Base-by-base conservation (phyloP, 2,329 filamentous ascomycete species). In the Tolypocladium sp. region DNA sequence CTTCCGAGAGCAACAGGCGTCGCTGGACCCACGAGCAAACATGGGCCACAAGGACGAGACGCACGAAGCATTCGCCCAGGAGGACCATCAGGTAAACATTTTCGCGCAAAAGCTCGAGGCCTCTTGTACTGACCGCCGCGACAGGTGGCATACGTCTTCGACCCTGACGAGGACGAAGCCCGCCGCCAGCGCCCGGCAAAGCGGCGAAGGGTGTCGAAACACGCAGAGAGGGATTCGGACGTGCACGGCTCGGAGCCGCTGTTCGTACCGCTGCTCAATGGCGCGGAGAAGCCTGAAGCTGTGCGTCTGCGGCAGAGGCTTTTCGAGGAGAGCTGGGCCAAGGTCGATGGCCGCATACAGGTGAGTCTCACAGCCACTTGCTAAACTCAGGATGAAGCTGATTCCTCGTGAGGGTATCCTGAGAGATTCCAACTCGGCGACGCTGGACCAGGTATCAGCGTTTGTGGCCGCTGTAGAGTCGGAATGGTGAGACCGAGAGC, bases 251-350 rank as follows among this genome's bases (percentile, higher is more conserved):
- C 65, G 7, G 38, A 40, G 6, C 66, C 72, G 1, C 62, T 66
- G 2, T 88, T 85, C 60, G 76, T 79, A 25, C 73, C 79, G 9
- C 74, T 88, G 22, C 71, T 89, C 9, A 76, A 79, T 60, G 84
- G 83, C 4, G 68, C 71, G 0, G 86, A 89, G 70, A 73, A 70
- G 52, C 65, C 75, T 2, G 75, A 76, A 38, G 78, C 76, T 58
- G 77, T 82, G 27, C 69, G 70, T 9, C 72, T 85, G 57, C 80
- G 90, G 27, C 78, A 85, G 68, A 72, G 77, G 53, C 75, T 84
- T 3, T 93, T 86, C 70, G 74, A 84, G 56, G 72, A 79, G 57
- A 76, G 83, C 56, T 94, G 91, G 91, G 72, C 76, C 2, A 73
- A 78, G 44, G 82, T 90, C 64, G 82, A 91, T 61, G 70, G 73